phyloP scores from a whole-genome alignment of 2,329 filamentous ascomycete genomes.

The Nothophoma quercina region DNA sequence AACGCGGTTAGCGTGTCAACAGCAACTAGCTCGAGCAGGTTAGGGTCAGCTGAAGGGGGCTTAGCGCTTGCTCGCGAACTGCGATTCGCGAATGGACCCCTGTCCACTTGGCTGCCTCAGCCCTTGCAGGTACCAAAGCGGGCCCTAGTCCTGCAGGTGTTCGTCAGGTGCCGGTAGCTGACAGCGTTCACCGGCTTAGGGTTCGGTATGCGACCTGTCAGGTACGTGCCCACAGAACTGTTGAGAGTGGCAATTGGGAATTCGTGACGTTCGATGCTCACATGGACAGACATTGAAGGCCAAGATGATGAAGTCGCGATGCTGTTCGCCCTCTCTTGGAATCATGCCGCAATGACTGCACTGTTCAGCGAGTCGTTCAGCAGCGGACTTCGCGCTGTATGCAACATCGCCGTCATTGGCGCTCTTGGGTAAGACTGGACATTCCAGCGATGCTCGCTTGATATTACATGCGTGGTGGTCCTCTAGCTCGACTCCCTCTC shows the following conservation, averaged over 20 bases:
- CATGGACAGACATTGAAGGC: background rate
- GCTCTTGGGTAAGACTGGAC: too few relatives aligned
- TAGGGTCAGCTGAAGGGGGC: slow-evolving; percentile 1
- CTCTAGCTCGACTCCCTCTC: too few relatives aligned
- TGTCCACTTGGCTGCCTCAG: background rate
- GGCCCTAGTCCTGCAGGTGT: slow-evolving; percentile 1
- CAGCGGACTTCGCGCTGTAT: too few relatives aligned
- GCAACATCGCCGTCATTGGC: too few relatives aligned
- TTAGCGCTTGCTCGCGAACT: slow-evolving; percentile 1
- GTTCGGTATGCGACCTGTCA: slow-evolving; percentile 1
- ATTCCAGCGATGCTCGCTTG: too few relatives aligned
- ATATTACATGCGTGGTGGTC: too few relatives aligned
- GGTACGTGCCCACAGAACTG: slow-evolving; percentile 6
- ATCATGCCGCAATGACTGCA: too few relatives aligned
- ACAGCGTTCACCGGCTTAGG: slow-evolving; percentile 7
- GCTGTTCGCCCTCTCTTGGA: too few relatives aligned
- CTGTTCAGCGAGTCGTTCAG: too few relatives aligned
- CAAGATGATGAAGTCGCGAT: too few relatives aligned
- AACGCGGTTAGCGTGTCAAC: slow-evolving; percentile 1
- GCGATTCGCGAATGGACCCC: background rate
- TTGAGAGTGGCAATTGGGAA: slow-evolving; percentile 8
- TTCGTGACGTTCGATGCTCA: slow-evolving; percentile 11
- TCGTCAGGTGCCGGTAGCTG: slow-evolving; percentile 13
- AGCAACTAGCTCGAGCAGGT: background rate
- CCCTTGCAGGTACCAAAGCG: slow-evolving; percentile 8